Conservation (phyloP, 2,329 filamentous ascomycete genomes). For the Botrytis pseudocinerea region DNA sequence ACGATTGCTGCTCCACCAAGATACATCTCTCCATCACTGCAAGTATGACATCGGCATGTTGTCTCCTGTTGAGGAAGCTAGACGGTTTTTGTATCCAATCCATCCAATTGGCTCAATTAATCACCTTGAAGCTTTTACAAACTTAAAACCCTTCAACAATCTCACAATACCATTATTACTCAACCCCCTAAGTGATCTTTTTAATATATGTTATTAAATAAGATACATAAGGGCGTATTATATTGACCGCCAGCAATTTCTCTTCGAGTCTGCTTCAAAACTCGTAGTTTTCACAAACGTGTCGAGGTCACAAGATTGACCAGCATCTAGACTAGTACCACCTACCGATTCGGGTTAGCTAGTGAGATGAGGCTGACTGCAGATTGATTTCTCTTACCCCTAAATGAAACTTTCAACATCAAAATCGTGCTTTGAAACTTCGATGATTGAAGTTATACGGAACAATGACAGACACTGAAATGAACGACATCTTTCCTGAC, state of each 20-base stretch:
- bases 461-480: not conserved
- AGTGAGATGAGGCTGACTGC: not conserved
- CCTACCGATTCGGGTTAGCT: not conserved
- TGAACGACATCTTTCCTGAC: not conserved
- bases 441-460: not conserved
- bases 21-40: not conserved
- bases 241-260: not conserved
- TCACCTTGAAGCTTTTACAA: not conserved
- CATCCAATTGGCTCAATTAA: not conserved
- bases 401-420: not conserved
- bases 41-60: not conserved
- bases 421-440: not conserved
- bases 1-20: not conserved
- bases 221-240: not conserved
- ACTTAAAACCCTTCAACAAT: not conserved
- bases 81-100: not conserved
- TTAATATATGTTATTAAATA: not conserved
- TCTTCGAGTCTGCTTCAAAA: not conserved
- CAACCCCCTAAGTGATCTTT: not conserved
- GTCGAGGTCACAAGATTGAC: not conserved
- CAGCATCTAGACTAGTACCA: not conserved
- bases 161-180: not conserved
- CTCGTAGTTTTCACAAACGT: not conserved
- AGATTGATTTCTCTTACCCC: not conserved
- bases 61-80: not conserved